Conservation (phyloP, 2,329 filamentous ascomycete species). For the Xylariomycetidae sp. region DNA sequence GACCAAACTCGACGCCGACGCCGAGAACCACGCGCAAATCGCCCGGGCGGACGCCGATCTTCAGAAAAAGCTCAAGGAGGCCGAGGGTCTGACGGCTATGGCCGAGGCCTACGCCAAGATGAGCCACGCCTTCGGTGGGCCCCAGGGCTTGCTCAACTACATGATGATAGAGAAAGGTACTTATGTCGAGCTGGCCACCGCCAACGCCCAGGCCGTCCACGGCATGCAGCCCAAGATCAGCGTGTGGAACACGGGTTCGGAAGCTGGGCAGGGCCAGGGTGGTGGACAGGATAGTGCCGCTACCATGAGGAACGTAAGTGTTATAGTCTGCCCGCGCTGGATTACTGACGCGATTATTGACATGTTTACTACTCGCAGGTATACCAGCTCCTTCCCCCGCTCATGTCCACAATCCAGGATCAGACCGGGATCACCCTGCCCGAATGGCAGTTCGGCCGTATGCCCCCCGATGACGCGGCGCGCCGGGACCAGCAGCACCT, state of each 20-base stretch:
- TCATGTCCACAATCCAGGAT: constrained; percentile 81
- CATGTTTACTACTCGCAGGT: constrained; percentile 30
- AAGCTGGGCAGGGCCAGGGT: constrained; percentile 33
- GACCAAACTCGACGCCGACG: constrained; percentile 39
- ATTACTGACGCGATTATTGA: background rate
- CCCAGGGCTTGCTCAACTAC: constrained; percentile 73
- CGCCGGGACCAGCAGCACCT: constrained; percentile 8
- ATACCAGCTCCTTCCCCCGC: constrained; percentile 77
- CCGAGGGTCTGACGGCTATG: constrained; percentile 72
- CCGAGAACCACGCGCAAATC: constrained; percentile 32
- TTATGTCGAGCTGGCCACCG: constrained; percentile 71
- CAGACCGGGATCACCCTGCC: constrained; percentile 82
- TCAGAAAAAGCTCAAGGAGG: constrained; percentile 63
- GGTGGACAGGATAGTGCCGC: constrained; percentile 52
- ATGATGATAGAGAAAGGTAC: constrained; percentile 83
- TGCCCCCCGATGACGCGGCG: constrained; percentile 26
- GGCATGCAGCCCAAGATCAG: constrained; percentile 86
- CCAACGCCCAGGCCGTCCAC: constrained; percentile 70
- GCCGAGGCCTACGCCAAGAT: constrained; percentile 75
- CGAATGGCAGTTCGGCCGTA: constrained; percentile 64
- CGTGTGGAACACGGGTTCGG: constrained; percentile 75
- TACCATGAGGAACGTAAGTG: constrained; percentile 60
- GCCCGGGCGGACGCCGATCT: constrained; percentile 52
- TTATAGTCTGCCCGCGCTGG: background rate
- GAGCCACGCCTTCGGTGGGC: constrained; percentile 69